phyloP scores from a whole-genome alignment of 805 yeast genomes.

The Cyberlindnera mycetangii region DNA sequence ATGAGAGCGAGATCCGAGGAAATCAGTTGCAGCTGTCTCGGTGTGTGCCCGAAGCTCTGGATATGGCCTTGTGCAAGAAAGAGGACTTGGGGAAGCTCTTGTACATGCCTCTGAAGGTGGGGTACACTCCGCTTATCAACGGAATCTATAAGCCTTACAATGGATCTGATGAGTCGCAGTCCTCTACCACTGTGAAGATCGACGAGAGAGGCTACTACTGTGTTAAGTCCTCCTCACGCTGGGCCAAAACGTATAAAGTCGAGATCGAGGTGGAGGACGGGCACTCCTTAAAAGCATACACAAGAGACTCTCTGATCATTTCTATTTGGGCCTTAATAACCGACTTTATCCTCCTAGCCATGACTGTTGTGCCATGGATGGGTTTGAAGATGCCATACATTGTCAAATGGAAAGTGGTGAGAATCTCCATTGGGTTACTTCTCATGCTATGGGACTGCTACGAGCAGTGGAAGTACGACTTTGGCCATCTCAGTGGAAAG shows the following conservation, averaged over 20 bases:
- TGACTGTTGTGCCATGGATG: background rate
- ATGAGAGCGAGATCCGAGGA: background rate
- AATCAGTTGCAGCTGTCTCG: background rate
- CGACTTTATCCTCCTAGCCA: too few relatives aligned
- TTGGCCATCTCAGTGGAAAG: background rate
- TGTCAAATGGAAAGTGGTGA: background rate
- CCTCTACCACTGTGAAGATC: background rate
- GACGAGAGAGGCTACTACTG: conserved; percentile 4
- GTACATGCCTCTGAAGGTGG: background rate
- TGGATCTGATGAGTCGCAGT: too few relatives aligned
- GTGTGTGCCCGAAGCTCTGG: background rate
- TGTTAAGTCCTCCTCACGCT: too few relatives aligned
- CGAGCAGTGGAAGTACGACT: background rate
- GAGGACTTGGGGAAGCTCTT: background rate
- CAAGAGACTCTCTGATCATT: background rate
- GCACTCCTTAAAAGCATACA: too few relatives aligned
- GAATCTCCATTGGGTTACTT: background rate
- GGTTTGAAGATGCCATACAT: background rate
- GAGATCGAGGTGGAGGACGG: too few relatives aligned
- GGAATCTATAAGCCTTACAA: background rate
- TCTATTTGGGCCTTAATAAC: background rate
- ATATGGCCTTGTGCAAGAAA: background rate
- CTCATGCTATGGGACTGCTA: background rate
- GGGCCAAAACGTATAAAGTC: too few relatives aligned
- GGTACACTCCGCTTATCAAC: background rate